Evolutionary conservation across 257 asterid genomes (phyloP).

Genomic region (Solanum boliviense): DNA sequence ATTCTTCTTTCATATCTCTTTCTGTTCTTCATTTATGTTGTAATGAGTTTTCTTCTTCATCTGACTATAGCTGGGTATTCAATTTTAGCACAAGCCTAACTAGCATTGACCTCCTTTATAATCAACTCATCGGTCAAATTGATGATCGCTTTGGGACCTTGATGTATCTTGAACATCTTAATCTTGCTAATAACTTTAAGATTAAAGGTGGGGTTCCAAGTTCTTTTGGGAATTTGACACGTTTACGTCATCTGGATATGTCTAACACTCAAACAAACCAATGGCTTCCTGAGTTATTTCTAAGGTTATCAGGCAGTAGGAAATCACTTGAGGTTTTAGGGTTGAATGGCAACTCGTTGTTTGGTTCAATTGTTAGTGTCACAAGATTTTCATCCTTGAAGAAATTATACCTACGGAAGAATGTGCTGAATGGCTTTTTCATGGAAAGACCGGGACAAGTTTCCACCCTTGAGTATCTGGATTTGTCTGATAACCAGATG

Average conservation of each 20-base stretch:
- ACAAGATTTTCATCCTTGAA: conserved; percentile 8
- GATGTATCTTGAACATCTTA: not conserved
- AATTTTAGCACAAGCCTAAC: conserved; percentile 1
- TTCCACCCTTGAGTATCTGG: not conserved
- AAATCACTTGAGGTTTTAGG: not conserved
- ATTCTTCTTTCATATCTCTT: conserved; percentile 10
- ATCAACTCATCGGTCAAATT: not conserved
- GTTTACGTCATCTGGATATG: not conserved
- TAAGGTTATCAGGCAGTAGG: not conserved
- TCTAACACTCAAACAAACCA: conserved; percentile 6
- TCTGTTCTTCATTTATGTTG: not conserved
- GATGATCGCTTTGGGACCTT: not conserved
- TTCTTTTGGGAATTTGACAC: conserved; percentile 1
- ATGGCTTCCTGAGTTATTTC: not conserved
- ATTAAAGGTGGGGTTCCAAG: not conserved
- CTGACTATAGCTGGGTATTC: not conserved
- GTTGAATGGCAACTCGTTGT: not conserved
- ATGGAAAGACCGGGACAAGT: not conserved
- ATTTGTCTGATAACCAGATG: conserved; percentile 5
- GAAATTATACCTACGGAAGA: not conserved
- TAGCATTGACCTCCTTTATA: not conserved
- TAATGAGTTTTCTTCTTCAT: not conserved
- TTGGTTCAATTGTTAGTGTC: not conserved
- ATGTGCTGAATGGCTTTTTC: not conserved
- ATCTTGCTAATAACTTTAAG: not conserved